Evolutionary conservation across 164 flowering plant genomes (phyloP), one percentile per base, ranked within the genome.

Genomic region (Brasenia schreberi): DNA sequence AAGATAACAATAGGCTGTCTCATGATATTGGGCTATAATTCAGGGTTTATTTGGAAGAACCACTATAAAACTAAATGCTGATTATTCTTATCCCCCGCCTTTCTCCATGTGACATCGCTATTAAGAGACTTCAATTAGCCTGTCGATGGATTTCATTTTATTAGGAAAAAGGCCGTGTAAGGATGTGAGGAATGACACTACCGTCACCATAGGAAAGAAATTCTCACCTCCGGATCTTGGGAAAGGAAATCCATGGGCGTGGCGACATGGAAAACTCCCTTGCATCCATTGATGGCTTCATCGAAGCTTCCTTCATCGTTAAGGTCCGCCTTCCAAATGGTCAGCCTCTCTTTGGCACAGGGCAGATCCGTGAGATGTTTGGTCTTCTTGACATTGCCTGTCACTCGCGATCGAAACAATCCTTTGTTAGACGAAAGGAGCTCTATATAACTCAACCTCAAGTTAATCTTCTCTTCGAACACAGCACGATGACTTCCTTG

Each of bases 171-270:
- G 63, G 7, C 18, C 18, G 5, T 7, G 63, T 11, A 3, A 10
- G 2, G 63, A 10, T 11, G 63, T 3, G 39, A 33, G 1, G 39
- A 33, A 33, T 33, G 39, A 1, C 39, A 33, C 39, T 33, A 4
- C 39, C 1, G 4, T 33, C 39, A n/a, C 39, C 39, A 12, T 5
- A n/a, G 19, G 44, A 23, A 6, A 19, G 3, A 11, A 17, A 6
- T 33, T 33, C 39, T 19, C 62, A 74, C 77, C 77, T 74, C 77
- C 6, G 74, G 77, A 43, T 74, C 77, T 10, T 65, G 53, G 43
- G 77, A 71, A 19, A 70, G 65, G 45, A 74, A 74, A 43, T 74
- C 77, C 77, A 74, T 70, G 6, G 74, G 77, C 19, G 77, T 70
- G 52, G 77, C 77, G 6, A 74, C 66, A 65, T 74, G 77, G 63